Evolutionary conservation across 208 protist species (phyloP), one percentile per base, ranked within the genome.

Genomic region (Acanthamoeba culbertsoni): DNA sequence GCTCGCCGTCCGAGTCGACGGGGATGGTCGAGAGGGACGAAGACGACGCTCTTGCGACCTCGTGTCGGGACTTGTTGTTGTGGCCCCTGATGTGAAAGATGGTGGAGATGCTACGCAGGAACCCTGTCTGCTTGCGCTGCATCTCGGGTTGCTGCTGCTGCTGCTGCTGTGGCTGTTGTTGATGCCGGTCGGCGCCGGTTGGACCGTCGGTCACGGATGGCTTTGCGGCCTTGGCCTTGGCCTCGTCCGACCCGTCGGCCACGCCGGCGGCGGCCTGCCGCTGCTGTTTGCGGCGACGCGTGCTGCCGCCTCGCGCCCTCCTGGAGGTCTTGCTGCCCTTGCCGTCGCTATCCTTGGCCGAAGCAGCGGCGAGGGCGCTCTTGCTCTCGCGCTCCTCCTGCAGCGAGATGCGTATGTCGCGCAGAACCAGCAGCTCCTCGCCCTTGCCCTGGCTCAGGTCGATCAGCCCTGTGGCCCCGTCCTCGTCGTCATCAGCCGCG

Each of bases 51-150:
- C n/a, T 33, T 0, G 14, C 59, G 28, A 20, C n/a, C 1, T 31
- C 16, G 55, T 23, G 20, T n/a, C 0, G 59, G 57, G 7, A 31
- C n/a, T 33, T 6, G 35, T 75, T 75, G 63, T 43, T 43, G 63
- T 37, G 23, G 55, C 55, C 35, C 0, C 73, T 37, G 5, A 40
- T 48, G 42, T 55, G 42, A 43, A 84, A 84, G 73, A 84, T 84
- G 42, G 73, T 84, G 28, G 73, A 84, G 23, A 84, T 84, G 73
- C 45, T 84, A n/a, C 73, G 73, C 1, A 84, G 73, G 73, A 84
- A 84, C 43, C 73, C 63, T 3, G 63, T 37, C 63, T 75, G 63
- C 16, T 75, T 75, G 14, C 35, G 33, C 35, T 37, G 63, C 63
- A n/a, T n/a, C n/a, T n/a, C n/a, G n/a, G n/a, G n/a, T n/a, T n/a